Conservation (phyloP, 2,329 filamentous ascomycete species). For the Chalara sp. region DNA sequence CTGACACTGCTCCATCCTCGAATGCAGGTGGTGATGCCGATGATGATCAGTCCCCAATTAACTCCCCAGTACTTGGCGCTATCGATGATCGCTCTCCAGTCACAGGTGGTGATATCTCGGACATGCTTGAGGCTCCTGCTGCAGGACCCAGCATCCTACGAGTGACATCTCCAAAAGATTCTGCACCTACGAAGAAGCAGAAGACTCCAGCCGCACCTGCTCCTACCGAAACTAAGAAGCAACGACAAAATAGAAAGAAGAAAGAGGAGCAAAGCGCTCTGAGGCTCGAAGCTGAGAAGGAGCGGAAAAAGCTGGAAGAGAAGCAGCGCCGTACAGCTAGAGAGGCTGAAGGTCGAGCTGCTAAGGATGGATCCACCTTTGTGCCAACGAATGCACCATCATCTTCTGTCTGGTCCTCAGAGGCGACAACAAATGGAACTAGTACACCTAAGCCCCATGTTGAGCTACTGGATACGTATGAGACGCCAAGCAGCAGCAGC, state of each 20-base stretch:
- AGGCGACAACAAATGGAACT: slow-evolving; percentile 6
- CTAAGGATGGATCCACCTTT: slow-evolving; percentile 69
- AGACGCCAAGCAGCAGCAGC: slow-evolving; percentile 24
- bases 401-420: slow-evolving; percentile 37
- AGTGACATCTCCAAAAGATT: slow-evolving; percentile 61
- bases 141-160: slow-evolving; percentile 69
- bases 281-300: slow-evolving; percentile 71
- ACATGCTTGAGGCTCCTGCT: slow-evolving; percentile 78
- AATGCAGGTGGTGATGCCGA: slow-evolving; percentile 73
- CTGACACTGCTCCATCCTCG: slow-evolving; percentile 49
- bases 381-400: slow-evolving; percentile 37
- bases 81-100: slow-evolving; percentile 34
- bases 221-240: slow-evolving; percentile 82
- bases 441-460: slow-evolving; percentile 29
- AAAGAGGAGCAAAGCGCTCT: slow-evolving; percentile 69
- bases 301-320: slow-evolving; percentile 70
- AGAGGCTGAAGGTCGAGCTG: slow-evolving; percentile 72
- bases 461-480: slow-evolving; percentile 48
- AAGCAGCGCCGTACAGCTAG: slow-evolving; percentile 77
- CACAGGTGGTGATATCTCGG: slow-evolving; percentile 61
- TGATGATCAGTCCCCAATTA: slow-evolving; percentile 67
- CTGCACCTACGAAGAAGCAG: slow-evolving; percentile 50
- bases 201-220: slow-evolving; percentile 53
- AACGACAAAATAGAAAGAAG: slow-evolving; percentile 88
- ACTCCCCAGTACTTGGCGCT: slow-evolving; percentile 56